phyloP scores from a whole-genome alignment of 2,329 filamentous ascomycete genomes.

The Pseudogymnoascus sp. region DNA sequence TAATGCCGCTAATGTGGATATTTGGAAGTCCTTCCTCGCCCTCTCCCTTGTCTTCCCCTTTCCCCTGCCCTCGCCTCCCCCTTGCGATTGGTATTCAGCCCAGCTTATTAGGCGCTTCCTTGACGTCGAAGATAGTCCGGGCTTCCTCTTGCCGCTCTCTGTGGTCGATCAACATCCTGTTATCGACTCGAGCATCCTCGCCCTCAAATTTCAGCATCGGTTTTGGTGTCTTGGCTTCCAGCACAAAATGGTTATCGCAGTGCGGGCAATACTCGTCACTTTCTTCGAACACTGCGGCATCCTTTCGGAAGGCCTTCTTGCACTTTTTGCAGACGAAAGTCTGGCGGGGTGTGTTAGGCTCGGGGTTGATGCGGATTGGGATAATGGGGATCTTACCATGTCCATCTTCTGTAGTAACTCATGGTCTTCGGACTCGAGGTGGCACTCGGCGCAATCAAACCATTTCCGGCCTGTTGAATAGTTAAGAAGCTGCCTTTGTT shows the following conservation, averaged over 20 bases:
- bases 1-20: slow-evolving; percentile 9
- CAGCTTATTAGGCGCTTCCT: slow-evolving; percentile 64
- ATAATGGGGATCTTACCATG: slow-evolving; percentile 47
- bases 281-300: slow-evolving; percentile 86
- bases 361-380: slow-evolving; percentile 5
- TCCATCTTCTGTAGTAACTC: slow-evolving; percentile 68
- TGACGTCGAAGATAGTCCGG: slow-evolving; percentile 67
- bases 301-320: slow-evolving; percentile 95
- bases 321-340: slow-evolving; percentile 97
- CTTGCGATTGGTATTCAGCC: slow-evolving; percentile 45
- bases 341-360: slow-evolving; percentile 18
- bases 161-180: slow-evolving; percentile 89
- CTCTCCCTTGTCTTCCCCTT: slow-evolving; percentile 17
- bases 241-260: slow-evolving; percentile 96
- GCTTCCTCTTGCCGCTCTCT: slow-evolving; percentile 52
- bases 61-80: background rate
- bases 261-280: slow-evolving; percentile 98
- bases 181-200: slow-evolving; percentile 79
- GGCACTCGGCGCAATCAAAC: slow-evolving; percentile 98
- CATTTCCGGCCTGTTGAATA: slow-evolving; percentile 68
- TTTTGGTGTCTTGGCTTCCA: slow-evolving; percentile 81
- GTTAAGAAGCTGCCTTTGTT: background rate
- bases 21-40: slow-evolving; percentile 7
- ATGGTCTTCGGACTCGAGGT: slow-evolving; percentile 73
- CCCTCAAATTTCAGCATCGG: slow-evolving; percentile 80